These are phyloP conservation scores for Debaryomyces psychrophilus DNA, from an alignment of 1,139 yeast species.

Conservation along the genomic window DNA sequence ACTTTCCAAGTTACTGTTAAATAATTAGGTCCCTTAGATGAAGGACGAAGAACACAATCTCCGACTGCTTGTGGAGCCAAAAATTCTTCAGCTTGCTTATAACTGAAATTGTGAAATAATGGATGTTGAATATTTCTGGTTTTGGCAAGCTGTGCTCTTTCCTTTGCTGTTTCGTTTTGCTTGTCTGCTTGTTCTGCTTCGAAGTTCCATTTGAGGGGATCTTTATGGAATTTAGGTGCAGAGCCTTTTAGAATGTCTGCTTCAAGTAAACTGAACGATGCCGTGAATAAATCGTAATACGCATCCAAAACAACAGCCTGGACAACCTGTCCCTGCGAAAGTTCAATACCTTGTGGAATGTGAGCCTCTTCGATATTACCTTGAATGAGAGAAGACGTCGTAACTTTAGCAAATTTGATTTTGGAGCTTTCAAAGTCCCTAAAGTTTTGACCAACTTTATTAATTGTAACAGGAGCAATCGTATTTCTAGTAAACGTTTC, in stretches of 20 bases:
- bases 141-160: constrained; percentile 56
- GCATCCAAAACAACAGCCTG: constrained; percentile 77
- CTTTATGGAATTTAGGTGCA: constrained; percentile 52
- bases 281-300: constrained; percentile 72
- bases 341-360: constrained; percentile 56
- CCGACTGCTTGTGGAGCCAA: constrained; percentile 90
- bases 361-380: constrained; percentile 73
- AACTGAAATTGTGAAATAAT: constrained; percentile 79
- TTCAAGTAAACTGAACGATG: constrained; percentile 70
- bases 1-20: constrained; percentile 97
- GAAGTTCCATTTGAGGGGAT: constrained; percentile 78
- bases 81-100: constrained; percentile 89
- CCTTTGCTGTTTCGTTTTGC: constrained; percentile 58
- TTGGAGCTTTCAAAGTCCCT: constrained; percentile 38
- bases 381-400: constrained; percentile 75
- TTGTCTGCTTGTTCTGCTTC: constrained; percentile 73
- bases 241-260: constrained; percentile 67
- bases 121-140: constrained; percentile 90
- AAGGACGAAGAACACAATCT: constrained; percentile 91
- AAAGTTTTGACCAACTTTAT: constrained; percentile 52
- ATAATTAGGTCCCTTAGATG: constrained; percentile 85
- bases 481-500: constrained; percentile 69
- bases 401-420: constrained; percentile 54
- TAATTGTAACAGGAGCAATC: constrained; percentile 77
- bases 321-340: constrained; percentile 74